A percentile compares a stretch with the other conserved stretches of the same genome.
Evolutionary conservation across 2,329 filamentous ascomycete species (phyloP).

Genomic region (Bipolaris sorokiniana): DNA sequence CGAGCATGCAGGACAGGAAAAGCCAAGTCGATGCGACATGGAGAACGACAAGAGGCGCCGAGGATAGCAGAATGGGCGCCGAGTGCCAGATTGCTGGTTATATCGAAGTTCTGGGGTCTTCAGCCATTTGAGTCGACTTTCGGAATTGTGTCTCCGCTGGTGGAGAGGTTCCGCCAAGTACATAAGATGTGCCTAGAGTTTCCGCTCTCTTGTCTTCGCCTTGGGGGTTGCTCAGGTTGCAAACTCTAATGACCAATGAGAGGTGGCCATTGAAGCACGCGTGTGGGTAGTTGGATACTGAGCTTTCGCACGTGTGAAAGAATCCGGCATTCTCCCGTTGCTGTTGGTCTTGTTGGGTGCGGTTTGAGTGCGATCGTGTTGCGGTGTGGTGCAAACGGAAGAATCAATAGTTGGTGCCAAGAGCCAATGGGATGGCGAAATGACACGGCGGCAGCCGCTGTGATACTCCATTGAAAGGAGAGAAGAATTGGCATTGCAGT

Average conservation of each 20-base stretch:
- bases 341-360: neutral
- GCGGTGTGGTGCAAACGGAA: neutral
- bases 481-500: too few relatives aligned
- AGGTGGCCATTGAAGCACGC: neutral
- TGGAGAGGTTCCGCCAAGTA: slow-evolving; percentile 8
- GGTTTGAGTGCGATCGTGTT: neutral
- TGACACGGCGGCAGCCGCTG: neutral
- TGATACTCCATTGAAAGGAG: too few relatives aligned
- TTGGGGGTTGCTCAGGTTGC: neutral
- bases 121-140: neutral
- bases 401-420: neutral
- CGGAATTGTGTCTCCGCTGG: neutral
- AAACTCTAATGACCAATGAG: slow-evolving; percentile 2
- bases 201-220: slow-evolving; percentile 14
- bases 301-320: neutral
- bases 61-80: slow-evolving; percentile 3
- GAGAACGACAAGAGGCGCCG: slow-evolving; percentile 3
- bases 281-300: slow-evolving; percentile 1
- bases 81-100: neutral
- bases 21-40: neutral
- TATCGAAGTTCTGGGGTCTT: neutral
- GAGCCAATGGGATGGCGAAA: neutral
- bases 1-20: neutral
- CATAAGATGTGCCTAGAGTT: slow-evolving; percentile 11
- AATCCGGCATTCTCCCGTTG: neutral